Conservation (phyloP, 805 yeast genomes). For the Metschnikowia arizonensis region DNA sequence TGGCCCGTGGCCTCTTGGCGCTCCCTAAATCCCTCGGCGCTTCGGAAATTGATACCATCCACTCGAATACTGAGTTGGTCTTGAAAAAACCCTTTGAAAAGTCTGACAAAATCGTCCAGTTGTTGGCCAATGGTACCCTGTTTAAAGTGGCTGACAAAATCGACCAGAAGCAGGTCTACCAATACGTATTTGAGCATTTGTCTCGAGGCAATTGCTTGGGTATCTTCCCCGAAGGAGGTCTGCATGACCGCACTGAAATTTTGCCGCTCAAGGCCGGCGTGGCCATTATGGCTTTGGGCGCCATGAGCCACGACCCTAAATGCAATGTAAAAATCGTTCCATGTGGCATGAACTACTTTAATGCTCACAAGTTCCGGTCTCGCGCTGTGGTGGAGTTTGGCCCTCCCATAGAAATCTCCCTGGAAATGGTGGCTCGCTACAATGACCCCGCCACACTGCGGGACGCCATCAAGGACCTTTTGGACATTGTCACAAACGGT, state of each 20-base stretch:
- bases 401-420: slow-evolving; percentile 64
- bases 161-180: slow-evolving; percentile 81
- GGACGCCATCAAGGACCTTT: slow-evolving; percentile 67
- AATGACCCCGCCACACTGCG: slow-evolving; percentile 60
- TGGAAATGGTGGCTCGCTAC: slow-evolving; percentile 60
- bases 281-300: slow-evolving; percentile 96
- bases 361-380: slow-evolving; percentile 91
- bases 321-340: slow-evolving; percentile 86
- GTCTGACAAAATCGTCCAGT: slow-evolving; percentile 37
- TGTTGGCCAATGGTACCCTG: slow-evolving; percentile 48
- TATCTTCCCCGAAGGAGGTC: slow-evolving; percentile 97
- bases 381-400: slow-evolving; percentile 96
- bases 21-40: slow-evolving; percentile 77
- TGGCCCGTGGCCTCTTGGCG: slow-evolving; percentile 63
- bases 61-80: slow-evolving; percentile 65
- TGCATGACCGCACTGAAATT: slow-evolving; percentile 90
- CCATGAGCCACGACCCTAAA: slow-evolving; percentile 72
- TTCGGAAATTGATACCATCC: slow-evolving; percentile 61
- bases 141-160: slow-evolving; percentile 78
- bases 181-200: slow-evolving; percentile 78
- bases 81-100: slow-evolving; percentile 68
- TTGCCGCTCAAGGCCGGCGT: slow-evolving; percentile 96
- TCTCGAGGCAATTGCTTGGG: slow-evolving; percentile 81
- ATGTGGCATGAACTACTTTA: slow-evolving; percentile 96
- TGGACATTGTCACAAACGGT: slow-evolving; percentile 68